phyloP scores from a whole-genome alignment of 2,329 filamentous ascomycete genomes.

The Westerdykella sp. region DNA sequence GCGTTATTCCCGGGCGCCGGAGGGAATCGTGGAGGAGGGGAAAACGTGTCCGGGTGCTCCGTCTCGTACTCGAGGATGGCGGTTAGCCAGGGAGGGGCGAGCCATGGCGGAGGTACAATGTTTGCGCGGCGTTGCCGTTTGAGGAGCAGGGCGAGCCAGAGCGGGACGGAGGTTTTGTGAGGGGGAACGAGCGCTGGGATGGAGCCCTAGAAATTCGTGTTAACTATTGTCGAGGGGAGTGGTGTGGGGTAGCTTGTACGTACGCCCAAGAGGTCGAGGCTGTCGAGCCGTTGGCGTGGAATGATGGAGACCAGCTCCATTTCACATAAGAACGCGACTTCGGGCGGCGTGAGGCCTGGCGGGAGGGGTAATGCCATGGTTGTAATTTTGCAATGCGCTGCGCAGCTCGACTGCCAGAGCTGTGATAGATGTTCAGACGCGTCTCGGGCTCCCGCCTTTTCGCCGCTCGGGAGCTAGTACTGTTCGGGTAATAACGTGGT shows the following conservation, averaged over 20 bases:
- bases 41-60: slow-evolving; percentile 61
- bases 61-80: slow-evolving; percentile 78
- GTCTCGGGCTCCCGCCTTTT: slow-evolving; percentile 7
- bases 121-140: slow-evolving; percentile 93
- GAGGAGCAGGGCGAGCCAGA: slow-evolving; percentile 92
- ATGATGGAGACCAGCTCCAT: slow-evolving; percentile 95
- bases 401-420: no score
- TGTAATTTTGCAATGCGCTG: no score
- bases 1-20: slow-evolving; percentile 45
- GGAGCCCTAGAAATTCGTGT: slow-evolving; percentile 55
- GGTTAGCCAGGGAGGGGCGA: slow-evolving; percentile 67
- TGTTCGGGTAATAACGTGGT: neutral
- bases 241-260: slow-evolving; percentile 47
- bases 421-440: slow-evolving; percentile 2
- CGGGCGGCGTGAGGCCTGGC: slow-evolving; percentile 69
- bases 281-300: slow-evolving; percentile 82
- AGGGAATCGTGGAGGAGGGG: slow-evolving; percentile 69
- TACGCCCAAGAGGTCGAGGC: slow-evolving; percentile 78
- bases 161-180: slow-evolving; percentile 68
- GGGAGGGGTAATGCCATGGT: slow-evolving; percentile 57
- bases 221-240: slow-evolving; percentile 19
- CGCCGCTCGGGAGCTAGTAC: neutral
- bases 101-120: slow-evolving; percentile 86
- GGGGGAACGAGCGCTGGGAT: slow-evolving; percentile 74
- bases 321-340: slow-evolving; percentile 91